A percentile compares a stretch with the other conserved stretches of the same genome.
phyloP scores from a whole-genome alignment of 1,139 yeast genomes.

The Blastobotrys aristatus region DNA sequence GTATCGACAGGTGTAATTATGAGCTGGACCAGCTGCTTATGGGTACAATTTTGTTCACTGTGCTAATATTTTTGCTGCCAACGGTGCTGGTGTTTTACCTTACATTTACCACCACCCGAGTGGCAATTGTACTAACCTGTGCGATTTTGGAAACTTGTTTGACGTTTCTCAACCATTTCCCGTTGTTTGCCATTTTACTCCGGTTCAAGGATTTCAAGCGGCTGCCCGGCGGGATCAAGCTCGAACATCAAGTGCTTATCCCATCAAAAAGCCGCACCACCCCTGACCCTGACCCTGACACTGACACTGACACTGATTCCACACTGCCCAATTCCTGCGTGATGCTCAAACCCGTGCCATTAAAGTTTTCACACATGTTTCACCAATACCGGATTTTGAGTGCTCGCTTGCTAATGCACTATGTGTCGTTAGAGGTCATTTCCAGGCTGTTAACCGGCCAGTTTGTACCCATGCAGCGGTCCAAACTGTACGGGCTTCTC shows the following conservation, averaged over 20 bases:
- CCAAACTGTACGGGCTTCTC: constrained; percentile 43
- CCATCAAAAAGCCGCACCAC: not conserved
- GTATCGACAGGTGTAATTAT: constrained; percentile 81
- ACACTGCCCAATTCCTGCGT: constrained; percentile 25
- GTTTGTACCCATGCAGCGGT: constrained; percentile 44
- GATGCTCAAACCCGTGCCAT: constrained; percentile 42
- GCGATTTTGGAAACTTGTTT: constrained; percentile 57
- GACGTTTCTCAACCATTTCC: constrained; percentile 73
- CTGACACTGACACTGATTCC: no score
- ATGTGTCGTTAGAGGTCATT: constrained; percentile 41
- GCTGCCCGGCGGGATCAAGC: constrained; percentile 80
- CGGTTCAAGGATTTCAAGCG: constrained; percentile 78
- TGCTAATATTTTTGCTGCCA: constrained; percentile 72
- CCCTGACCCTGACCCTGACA: not conserved
- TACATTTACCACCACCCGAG: constrained; percentile 59
- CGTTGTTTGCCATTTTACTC: constrained; percentile 73
- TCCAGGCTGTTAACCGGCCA: constrained; percentile 41
- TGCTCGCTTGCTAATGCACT: constrained; percentile 39
- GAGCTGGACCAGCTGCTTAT: constrained; percentile 80
- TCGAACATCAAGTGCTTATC: constrained; percentile 29
- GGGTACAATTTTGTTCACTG: constrained; percentile 84
- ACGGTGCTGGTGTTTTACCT: constrained; percentile 82
- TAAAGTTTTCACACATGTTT: constrained; percentile 43
- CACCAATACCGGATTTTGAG: constrained; percentile 43
- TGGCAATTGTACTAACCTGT: constrained; percentile 46